phyloP scores from a whole-genome alignment of 345 rosid species.

The Triadica sebifera region DNA sequence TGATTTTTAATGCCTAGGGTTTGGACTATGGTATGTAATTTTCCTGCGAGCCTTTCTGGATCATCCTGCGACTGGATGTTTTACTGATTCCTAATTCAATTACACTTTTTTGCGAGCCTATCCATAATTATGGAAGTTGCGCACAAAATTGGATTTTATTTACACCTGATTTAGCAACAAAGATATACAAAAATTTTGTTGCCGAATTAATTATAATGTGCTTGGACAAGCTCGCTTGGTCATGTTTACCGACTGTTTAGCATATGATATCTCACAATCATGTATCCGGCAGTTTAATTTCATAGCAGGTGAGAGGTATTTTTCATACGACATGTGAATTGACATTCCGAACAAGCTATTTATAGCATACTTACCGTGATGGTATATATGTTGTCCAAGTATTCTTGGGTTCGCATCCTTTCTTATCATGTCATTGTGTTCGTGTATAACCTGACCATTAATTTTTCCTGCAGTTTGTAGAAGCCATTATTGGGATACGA shows the following conservation, averaged over 20 bases:
- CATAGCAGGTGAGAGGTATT: background rate
- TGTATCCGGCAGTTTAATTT: background rate
- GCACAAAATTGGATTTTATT: background rate
- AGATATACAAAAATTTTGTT: background rate
- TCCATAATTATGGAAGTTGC: background rate
- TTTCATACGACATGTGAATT: background rate
- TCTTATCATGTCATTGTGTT: background rate
- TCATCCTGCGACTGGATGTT: background rate
- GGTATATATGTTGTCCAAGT: background rate
- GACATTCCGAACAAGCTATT: background rate
- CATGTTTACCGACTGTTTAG: background rate
- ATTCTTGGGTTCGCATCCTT: background rate
- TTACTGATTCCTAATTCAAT: background rate
- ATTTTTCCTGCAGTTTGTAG: slow-evolving; percentile 66
- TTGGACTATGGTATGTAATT: background rate
- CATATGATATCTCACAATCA: background rate
- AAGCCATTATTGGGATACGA: slow-evolving; percentile 64
- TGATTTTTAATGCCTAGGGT: background rate
- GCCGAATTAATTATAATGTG: background rate
- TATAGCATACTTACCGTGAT: background rate
- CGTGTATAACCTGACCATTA: background rate
- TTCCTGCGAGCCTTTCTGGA: background rate
- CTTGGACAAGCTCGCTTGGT: background rate
- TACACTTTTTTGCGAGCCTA: background rate
- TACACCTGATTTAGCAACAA: background rate